Conservation (phyloP, 768 basidiomycete species). For the Pleurotus salmoneostramineus region DNA sequence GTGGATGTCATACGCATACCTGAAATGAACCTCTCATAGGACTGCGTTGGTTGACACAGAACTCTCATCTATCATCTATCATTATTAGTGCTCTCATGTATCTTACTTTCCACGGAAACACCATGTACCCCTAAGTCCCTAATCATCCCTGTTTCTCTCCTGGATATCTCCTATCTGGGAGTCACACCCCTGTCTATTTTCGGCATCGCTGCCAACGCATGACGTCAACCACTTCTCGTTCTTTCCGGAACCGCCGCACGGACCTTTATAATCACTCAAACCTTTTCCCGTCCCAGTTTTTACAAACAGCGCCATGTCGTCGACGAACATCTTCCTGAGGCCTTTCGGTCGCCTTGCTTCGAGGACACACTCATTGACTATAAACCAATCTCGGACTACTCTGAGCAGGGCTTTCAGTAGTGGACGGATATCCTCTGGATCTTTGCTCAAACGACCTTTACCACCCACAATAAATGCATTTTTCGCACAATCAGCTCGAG, state of each 20-base stretch:
- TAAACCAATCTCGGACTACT: neutral
- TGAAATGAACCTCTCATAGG: neutral
- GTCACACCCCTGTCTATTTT: too few species aligned
- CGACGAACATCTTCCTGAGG: too few species aligned
- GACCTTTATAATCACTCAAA: too few species aligned
- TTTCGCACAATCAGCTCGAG: slow-evolving; percentile 31
- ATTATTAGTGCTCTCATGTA: neutral
- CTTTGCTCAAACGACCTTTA: neutral
- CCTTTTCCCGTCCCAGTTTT: too few species aligned
- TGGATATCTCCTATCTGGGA: too few species aligned
- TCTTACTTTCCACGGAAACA: neutral
- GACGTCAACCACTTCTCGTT: too few species aligned
- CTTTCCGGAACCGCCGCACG: too few species aligned
- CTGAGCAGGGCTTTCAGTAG: neutral
- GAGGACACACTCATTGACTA: neutral
- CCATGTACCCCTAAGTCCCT: neutral
- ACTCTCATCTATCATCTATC: neutral
- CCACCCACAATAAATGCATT: neutral
- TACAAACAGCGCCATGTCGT: too few species aligned
- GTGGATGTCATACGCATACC: neutral
- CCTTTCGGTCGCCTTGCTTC: too few species aligned
- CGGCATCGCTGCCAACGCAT: too few species aligned
- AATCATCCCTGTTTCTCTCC: neutral
- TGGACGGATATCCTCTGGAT: neutral
- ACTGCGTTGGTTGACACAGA: neutral